Evolutionary conservation across 768 basidiomycete species (phyloP), one percentile per base, ranked within the genome.

Genomic region (Boletus rufocinnamomeus): DNA sequence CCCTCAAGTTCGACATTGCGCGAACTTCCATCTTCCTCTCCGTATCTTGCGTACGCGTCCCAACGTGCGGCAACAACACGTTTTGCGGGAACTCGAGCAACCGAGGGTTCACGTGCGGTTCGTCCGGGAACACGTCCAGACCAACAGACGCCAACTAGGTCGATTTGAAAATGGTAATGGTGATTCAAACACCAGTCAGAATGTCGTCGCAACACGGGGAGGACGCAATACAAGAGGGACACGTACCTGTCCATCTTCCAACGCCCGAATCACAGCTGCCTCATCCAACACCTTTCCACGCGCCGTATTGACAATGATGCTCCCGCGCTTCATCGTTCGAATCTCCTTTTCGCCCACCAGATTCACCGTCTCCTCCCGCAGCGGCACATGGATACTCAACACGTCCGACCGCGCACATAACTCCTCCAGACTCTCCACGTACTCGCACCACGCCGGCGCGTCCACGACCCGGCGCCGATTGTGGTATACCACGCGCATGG

Each of bases 61-160:
- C 94, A 84, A 95, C 86, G 73, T 96, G 95, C 2, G 95, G 95
- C n/a, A 97, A 80, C 8, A 98, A 76, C 41, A 86, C 88, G 61
- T 92, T 86, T 60, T 93, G 85, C 21, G 88, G 85, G 72, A 92
- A 91, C 32, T 84, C 82, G 52, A 94, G 77, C 37, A 96, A 75
- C 30, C 86, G 82, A 4, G 90, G 87, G 64, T 93, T 89, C 41
- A 93, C 85, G 40, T 81, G 72, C 1, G 93, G 93, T 67, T 94
- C 92, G 74, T 94, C 81, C 6, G 93, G 92, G 72, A 80, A 94
- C 23, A 95, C 93, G 66, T 95, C 93, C 38, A 95, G 76, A 16
- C 93, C 93, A 23, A 89, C 89, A 7, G 56, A 19, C 19, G 21
- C 30, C 45, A 58, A 38, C 62, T n/a, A n/a, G n/a, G n/a, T n/a